Base-by-base conservation (phyloP, 2,329 filamentous ascomycete genomes). In the Canariomyces notabilis region DNA sequence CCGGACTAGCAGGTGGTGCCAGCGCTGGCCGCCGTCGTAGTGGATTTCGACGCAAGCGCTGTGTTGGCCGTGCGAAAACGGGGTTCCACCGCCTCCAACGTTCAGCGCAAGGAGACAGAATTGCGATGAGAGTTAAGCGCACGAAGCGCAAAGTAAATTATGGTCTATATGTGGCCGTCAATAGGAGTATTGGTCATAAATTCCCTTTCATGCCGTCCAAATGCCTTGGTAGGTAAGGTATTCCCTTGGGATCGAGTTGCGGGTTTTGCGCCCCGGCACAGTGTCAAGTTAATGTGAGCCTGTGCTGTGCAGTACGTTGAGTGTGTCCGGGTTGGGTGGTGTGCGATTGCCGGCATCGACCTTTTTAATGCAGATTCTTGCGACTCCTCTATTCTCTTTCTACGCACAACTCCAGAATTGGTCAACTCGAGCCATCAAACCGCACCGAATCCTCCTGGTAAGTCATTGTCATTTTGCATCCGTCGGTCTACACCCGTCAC, bases 301-400 rank as follows among this genome's bases (percentile, higher is more conserved):
- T 22, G 38, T 38, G 44, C 46, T 33, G 39, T 31, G 33, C 41
- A 46, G 46, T 41, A 19, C 32, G 34, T 14, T 11, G 14, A 15
- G 33, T 29, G 16, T 35, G 39, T 48, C 45, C n/a, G n/a, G n/a
- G n/a, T n/a, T n/a, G n/a, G n/a, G n/a, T n/a, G n/a, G 52, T 46
- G 48, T 55, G 55, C 56, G 54, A 57, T 57, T 55, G 51, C 54
- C 46, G 49, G 53, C 51, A 54, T 57, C 51, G 52, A 43, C 56
- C 51, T 54, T 58, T n/a, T 58, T 49, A 51, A 54, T 52, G 51
- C 52, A 56, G 52, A 55, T 55, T 55, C 52, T 59, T 64, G 57
- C 59, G 59, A 58, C 56, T 62, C 60, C 59, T 60, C 60, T 58
- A 49, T 55, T 51, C 53, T 52, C 52, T 52, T 58, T 54, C 55